A percentile compares a stretch with the other conserved stretches of the same genome.
phyloP scores from a whole-genome alignment of 2,329 filamentous ascomycete genomes.

The Phialemonium atrogriseum region DNA sequence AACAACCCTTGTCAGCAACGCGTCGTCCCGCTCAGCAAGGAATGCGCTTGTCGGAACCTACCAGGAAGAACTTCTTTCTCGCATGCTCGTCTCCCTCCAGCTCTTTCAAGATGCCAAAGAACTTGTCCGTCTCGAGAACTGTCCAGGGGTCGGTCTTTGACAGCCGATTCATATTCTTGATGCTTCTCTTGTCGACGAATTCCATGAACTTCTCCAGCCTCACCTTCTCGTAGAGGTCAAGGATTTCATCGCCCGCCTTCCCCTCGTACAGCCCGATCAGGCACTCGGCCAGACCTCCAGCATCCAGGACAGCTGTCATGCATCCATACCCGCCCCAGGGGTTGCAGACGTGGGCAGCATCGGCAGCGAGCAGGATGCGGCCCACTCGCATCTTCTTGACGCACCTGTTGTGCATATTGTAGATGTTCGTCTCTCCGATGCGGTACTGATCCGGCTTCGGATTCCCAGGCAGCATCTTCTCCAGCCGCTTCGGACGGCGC shows the following conservation, averaged over 20 bases:
- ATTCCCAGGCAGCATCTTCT: slow-evolving; percentile 37
- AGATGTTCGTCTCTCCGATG: background rate
- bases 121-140: background rate
- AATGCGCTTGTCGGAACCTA: no score
- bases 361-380: background rate
- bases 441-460: slow-evolving; percentile 15
- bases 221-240: slow-evolving; percentile 31
- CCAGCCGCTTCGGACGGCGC: slow-evolving; percentile 32
- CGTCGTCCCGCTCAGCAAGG: no score
- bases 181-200: slow-evolving; percentile 9
- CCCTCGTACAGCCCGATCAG: slow-evolving; percentile 30
- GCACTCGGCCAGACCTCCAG: slow-evolving; percentile 37
- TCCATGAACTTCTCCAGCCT: slow-evolving; percentile 24
- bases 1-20: no score
- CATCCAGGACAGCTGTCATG: slow-evolving; percentile 18
- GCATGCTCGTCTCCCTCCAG: background rate
- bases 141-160: slow-evolving; percentile 5
- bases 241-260: slow-evolving; percentile 25
- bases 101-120: background rate
- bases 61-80: no score
- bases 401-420: background rate
- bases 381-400: background rate
- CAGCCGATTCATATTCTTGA: slow-evolving; percentile 9
- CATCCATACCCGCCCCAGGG: background rate
- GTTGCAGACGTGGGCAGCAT: slow-evolving; percentile 1